phyloP scores from a whole-genome alignment of 768 basidiomycete species.

The Fomitopsis pulvina region DNA sequence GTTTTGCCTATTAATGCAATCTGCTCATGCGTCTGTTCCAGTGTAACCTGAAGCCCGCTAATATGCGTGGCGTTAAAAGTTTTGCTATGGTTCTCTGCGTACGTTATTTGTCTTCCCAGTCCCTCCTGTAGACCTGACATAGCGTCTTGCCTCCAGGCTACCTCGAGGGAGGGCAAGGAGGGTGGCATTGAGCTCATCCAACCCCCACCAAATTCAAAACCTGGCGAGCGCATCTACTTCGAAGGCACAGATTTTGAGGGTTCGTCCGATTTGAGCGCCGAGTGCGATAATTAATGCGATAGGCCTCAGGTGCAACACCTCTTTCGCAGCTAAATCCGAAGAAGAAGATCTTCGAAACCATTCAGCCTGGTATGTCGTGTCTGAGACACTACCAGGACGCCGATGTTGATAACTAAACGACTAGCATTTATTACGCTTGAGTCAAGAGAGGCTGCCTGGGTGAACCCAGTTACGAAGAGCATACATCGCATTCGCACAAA shows the following conservation, averaged over 20 bases:
- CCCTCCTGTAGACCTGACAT: neutral
- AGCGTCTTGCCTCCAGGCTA: constrained; percentile 48
- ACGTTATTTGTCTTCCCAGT: constrained; percentile 23
- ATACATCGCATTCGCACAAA: constrained; percentile 84
- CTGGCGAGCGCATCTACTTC: constrained; percentile 93
- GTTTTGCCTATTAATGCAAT: neutral
- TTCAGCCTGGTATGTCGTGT: constrained; percentile 71
- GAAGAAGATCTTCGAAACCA: constrained; percentile 97
- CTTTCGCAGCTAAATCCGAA: constrained; percentile 91
- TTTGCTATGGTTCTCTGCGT: constrained; percentile 97
- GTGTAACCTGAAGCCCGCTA: constrained; percentile 94
- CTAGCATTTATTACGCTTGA: constrained; percentile 86
- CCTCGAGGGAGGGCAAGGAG: constrained; percentile 85
- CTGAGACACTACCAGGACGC: neutral
- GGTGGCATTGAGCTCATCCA: constrained; percentile 88
- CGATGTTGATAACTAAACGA: neutral
- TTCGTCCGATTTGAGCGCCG: constrained; percentile 26
- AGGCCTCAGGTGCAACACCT: constrained; percentile 45
- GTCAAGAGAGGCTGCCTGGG: constrained; percentile 85
- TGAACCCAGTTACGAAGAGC: constrained; percentile 72
- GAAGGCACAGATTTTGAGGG: constrained; percentile 86
- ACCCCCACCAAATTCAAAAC: constrained; percentile 79
- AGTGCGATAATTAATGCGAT: neutral
- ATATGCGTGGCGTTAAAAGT: constrained; percentile 96
- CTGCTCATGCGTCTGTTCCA: constrained; percentile 19